phyloP scores from a whole-genome alignment of 73 alveolate genomes.

The Paramecium sonneborni region DNA sequence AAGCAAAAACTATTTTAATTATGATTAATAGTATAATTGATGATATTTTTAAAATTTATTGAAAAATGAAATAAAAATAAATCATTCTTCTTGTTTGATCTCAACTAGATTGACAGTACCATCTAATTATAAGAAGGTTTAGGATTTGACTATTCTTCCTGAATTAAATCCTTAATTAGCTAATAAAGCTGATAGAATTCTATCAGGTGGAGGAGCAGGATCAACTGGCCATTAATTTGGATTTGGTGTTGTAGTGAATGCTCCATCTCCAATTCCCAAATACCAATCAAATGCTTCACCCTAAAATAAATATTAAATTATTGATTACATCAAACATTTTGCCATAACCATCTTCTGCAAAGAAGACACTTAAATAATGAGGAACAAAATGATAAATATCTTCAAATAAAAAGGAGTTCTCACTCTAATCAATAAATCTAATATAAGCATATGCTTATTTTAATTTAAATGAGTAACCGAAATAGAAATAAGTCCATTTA shows the following conservation, averaged over 20 bases:
- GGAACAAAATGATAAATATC: conserved; percentile 33
- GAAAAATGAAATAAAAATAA: not conserved
- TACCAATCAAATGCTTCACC: conserved; percentile 39
- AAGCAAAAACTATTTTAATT: too few species aligned
- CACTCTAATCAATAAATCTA: not conserved
- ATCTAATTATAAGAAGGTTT: not conserved
- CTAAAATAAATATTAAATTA: not conserved
- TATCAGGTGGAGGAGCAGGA: conserved; percentile 34
- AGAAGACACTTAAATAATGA: not conserved
- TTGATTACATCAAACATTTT: not conserved
- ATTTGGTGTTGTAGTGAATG: conserved; percentile 26
- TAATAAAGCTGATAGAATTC: not conserved
- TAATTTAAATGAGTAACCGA: conserved; percentile 2
- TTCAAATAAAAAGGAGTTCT: not conserved
- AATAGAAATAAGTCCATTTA: conserved; percentile 30
- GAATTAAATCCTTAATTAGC: conserved; percentile 37
- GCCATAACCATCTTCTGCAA: not conserved
- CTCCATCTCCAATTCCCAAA: conserved; percentile 49
- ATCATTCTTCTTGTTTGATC: not conserved
- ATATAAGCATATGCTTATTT: conserved; percentile 39
- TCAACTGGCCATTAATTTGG: not conserved
- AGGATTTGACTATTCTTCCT: conserved; percentile 11
- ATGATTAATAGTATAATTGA: too few species aligned
- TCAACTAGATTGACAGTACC: not conserved
- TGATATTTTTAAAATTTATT: not conserved